phyloP scores from a whole-genome alignment of 129 eudicot species.

The Pseudognaphalium luteoalbum region DNA sequence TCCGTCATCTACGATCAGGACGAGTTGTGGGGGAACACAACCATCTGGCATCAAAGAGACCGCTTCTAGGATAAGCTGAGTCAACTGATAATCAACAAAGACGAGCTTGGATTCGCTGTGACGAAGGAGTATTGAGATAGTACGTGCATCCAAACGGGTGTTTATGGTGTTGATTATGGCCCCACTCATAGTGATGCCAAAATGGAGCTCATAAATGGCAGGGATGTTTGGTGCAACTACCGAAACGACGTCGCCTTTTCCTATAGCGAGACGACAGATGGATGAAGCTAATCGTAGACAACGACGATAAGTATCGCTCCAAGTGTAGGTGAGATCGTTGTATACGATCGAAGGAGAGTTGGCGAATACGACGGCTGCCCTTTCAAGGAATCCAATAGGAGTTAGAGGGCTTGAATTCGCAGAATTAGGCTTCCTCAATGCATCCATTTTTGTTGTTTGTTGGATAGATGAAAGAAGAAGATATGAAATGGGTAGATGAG shows the following conservation, averaged over 20 bases:
- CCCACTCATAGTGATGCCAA: constrained; percentile 31
- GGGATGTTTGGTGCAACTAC: constrained; percentile 78
- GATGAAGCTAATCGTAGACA: constrained; percentile 69
- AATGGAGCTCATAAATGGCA: constrained; percentile 49
- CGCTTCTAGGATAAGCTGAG: constrained; percentile 15
- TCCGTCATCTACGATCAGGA: constrained; percentile 35
- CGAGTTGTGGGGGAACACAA: constrained; percentile 25
- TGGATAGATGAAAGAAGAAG: background rate
- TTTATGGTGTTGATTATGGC: constrained; percentile 37
- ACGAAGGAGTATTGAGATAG: constrained; percentile 21
- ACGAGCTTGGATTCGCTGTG: constrained; percentile 33
- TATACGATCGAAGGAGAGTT: constrained; percentile 55
- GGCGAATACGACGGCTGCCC: constrained; percentile 60
- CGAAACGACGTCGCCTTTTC: constrained; percentile 49
- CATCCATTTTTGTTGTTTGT: constrained; percentile 31
- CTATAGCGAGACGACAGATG: constrained; percentile 41
- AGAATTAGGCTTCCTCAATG: constrained; percentile 29
- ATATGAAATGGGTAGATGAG: background rate
- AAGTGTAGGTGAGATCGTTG: constrained; percentile 47
- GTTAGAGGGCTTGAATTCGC: constrained; percentile 66
- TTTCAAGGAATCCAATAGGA: constrained; percentile 61
- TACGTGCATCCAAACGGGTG: constrained; percentile 37
- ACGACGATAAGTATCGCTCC: constrained; percentile 51
- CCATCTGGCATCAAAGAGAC: constrained; percentile 15
- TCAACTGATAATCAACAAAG: constrained; percentile 37